Percentiles rank a stretch among this genome's conserved stretches.
phyloP scores from a whole-genome alignment of 441 rosid species.

The Theobroma grandiflorum region DNA sequence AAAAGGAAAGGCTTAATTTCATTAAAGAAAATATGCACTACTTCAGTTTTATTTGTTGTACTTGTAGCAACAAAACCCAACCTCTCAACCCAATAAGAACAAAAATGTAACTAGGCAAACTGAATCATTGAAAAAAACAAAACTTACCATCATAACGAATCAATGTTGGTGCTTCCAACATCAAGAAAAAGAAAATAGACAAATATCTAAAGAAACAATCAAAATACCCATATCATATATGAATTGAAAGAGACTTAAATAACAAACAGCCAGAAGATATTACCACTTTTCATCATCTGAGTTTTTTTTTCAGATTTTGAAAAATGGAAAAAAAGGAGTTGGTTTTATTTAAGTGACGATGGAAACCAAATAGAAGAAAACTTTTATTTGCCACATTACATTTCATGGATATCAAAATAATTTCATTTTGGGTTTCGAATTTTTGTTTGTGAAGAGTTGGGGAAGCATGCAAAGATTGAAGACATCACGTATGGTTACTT shows the following conservation, averaged over 20 bases:
- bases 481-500: conserved; percentile 30
- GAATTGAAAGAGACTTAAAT: conserved; percentile 22
- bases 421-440: conserved; percentile 28
- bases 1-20: too few relatives aligned
- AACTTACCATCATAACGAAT: too few relatives aligned
- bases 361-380: neutral
- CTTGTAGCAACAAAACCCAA: too few relatives aligned
- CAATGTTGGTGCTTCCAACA: conserved; percentile 7
- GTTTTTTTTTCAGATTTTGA: conserved; percentile 22
- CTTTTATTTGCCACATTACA: neutral
- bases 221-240: conserved; percentile 31
- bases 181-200: conserved; percentile 13
- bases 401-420: conserved; percentile 13
- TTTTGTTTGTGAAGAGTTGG: conserved; percentile 32
- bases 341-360: conserved; percentile 17
- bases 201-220: conserved; percentile 6
- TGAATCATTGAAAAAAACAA: too few relatives aligned
- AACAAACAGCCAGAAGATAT: conserved; percentile 32
- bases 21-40: too few relatives aligned
- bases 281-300: conserved; percentile 27
- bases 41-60: too few relatives aligned
- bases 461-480: conserved; percentile 42
- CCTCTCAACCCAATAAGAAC: too few relatives aligned
- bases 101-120: too few relatives aligned
- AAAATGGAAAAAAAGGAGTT: neutral